Evolutionary conservation across 768 basidiomycete genomes (phyloP).

Genomic region (Leccinum truebloodii): DNA sequence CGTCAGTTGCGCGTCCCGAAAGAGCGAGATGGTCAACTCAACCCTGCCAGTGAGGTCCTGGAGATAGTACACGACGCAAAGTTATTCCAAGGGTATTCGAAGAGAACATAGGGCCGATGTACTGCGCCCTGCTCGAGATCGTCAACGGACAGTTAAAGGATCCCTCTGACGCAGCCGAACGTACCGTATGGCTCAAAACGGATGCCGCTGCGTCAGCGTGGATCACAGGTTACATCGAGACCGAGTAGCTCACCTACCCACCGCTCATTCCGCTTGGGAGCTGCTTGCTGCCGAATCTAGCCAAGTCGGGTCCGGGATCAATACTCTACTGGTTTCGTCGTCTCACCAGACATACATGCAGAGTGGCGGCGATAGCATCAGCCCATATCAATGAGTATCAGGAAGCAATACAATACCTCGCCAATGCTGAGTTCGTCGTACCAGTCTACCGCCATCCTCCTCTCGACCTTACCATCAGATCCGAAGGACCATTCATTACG

Average conservation of each 20-base stretch:
- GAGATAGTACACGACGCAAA: too few species aligned
- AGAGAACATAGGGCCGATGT: too few species aligned
- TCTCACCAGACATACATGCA: background rate
- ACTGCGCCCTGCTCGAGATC: background rate
- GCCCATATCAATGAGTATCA: background rate
- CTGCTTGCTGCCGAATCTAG: background rate
- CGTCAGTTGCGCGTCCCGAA: slow-evolving; percentile 80
- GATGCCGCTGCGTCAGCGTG: background rate
- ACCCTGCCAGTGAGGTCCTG: too few species aligned
- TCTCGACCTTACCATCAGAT: background rate
- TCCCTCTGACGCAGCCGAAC: background rate
- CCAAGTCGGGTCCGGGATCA: background rate
- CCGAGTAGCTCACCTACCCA: background rate
- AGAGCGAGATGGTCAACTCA: slow-evolving; percentile 80
- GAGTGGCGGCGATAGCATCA: background rate
- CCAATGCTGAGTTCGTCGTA: background rate
- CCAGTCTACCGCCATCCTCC: background rate
- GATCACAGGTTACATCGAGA: background rate
- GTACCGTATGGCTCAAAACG: background rate
- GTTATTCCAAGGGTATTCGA: too few species aligned
- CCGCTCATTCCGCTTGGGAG: background rate
- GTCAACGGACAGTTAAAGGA: background rate
- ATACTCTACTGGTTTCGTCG: background rate
- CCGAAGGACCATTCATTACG: background rate
- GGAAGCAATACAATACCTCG: background rate